These are phyloP conservation scores for Plasmodium reichenowi DNA, from an alignment of 169 alveolate genomes.

Conservation along the genomic window DNA sequence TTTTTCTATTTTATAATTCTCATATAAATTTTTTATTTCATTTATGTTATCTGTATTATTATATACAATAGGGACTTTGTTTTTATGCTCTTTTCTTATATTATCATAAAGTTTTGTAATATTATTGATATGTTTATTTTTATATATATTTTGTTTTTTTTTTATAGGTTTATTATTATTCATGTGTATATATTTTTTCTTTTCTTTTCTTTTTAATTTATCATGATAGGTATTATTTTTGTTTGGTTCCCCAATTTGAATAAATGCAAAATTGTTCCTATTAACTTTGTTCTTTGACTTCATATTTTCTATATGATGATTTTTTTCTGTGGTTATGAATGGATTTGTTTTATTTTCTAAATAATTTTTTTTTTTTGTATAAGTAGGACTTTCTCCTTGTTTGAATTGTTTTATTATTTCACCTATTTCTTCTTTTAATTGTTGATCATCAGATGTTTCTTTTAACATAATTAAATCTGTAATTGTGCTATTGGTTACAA, in stretches of 20 bases:
- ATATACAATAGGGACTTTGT: background rate
- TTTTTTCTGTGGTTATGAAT: background rate
- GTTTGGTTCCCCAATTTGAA: background rate
- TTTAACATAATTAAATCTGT: conserved; percentile 77
- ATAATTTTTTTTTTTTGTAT: background rate
- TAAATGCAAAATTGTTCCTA: background rate
- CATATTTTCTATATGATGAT: background rate
- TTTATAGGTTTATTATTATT: background rate
- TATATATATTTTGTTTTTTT: background rate
- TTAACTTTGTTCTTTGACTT: too few relatives aligned
- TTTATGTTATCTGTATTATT: background rate
- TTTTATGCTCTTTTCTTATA: background rate
- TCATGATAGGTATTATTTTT: background rate
- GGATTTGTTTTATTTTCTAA: conserved; percentile 7
- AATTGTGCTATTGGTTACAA: conserved; percentile 78
- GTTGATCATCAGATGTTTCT: conserved; percentile 73
- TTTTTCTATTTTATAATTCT: conserved; percentile 15
- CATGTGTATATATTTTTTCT: background rate
- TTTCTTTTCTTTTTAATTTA: background rate
- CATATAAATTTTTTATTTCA: conserved; percentile 28
- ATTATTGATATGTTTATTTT: background rate
- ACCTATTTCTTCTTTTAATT: conserved; percentile 63
- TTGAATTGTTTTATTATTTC: conserved; percentile 23
- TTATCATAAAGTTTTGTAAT: background rate
- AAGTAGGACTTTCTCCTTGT: background rate